Base-by-base conservation (phyloP, 352 stramenopile species). In the Aphanomyces cochlioides region DNA sequence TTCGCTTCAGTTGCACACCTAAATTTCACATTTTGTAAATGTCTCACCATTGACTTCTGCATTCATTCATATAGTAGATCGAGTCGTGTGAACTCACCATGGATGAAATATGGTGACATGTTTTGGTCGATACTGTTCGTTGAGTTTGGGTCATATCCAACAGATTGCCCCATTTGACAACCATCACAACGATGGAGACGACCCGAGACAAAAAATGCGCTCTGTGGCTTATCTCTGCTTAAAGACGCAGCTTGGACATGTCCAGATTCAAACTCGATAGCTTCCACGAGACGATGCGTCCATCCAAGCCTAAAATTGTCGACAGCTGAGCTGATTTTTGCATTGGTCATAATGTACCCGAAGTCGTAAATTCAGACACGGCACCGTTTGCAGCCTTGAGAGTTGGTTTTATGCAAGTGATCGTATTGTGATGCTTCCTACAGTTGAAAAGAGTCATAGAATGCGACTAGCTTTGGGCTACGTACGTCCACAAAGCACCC, bases 401-500 rank as follows among this genome's bases (percentile, higher is more conserved):
- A 58, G 90, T 92, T 40, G 79, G 73, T 71, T 93, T 83, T 47
- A 95, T 87, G 77, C 89, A 85, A 43, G 87, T 93, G 66, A 95
- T 92, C 34, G 88, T 85, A 61, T 83, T 92, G 68, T 90, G 78
- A 74, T 95, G 87, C 77, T 95, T 95, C 75, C 84, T 91, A 34
- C 56, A 50, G 3, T 72, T 28, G 17, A 38, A 7, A 66, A 19
- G 34, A 41, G 2, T 28, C 41, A 17, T 17, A 40, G 36, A 50
- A 38, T 7, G 47, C 21, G 19, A 8, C 47, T 28, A 28, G 56
- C 47, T 41, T 7, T 66, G n/a, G 40, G 41, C 4, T 41, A 83
- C 80, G 54, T 83, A 90, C 82, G 88, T 95, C 87, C 87, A 95
- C 43, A 95, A 64, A 34, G 82, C 76, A 28, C 85, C 85, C 73